Conservation (phyloP, 1,284 basidiomycete species). For the Ustilago nuda region DNA sequence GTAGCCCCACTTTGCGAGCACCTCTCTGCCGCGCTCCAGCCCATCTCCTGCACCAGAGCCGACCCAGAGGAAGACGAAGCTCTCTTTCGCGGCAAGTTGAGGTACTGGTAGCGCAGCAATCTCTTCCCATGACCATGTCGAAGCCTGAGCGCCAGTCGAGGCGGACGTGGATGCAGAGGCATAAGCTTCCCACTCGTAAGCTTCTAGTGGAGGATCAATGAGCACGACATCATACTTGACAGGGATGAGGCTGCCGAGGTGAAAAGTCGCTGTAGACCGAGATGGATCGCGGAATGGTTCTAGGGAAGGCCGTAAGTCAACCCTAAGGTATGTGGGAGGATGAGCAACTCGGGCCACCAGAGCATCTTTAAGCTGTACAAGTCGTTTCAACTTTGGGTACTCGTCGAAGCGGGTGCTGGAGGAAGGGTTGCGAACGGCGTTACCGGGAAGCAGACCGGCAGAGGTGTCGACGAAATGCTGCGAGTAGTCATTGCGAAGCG, state of each 20-base stretch:
- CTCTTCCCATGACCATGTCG: constrained; percentile 81
- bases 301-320: constrained; percentile 52
- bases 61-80: constrained; percentile 96
- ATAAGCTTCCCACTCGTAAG: constrained; percentile 62
- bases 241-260: constrained; percentile 69
- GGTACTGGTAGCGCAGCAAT: constrained; percentile 85
- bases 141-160: not conserved
- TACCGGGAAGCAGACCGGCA: constrained; percentile 54
- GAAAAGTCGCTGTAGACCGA: constrained; percentile 31
- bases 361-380: constrained; percentile 59
- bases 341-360: constrained; percentile 49
- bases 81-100: constrained; percentile 80
- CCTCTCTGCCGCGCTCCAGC: constrained; percentile 88
- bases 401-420: constrained; percentile 86
- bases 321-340: constrained; percentile 58
- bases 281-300: constrained; percentile 26
- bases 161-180: constrained; percentile 23
- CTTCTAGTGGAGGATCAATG: constrained; percentile 83
- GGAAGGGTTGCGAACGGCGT: constrained; percentile 59
- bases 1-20: constrained; percentile 94
- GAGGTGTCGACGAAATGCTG: constrained; percentile 81
- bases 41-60: constrained; percentile 90
- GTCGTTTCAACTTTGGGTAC: constrained; percentile 70
- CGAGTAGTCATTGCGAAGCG: constrained; percentile 93
- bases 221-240: constrained; percentile 92